Evolutionary conservation across 139 green algal species (phyloP).

Genomic region (Pleodorina starrii): DNA sequence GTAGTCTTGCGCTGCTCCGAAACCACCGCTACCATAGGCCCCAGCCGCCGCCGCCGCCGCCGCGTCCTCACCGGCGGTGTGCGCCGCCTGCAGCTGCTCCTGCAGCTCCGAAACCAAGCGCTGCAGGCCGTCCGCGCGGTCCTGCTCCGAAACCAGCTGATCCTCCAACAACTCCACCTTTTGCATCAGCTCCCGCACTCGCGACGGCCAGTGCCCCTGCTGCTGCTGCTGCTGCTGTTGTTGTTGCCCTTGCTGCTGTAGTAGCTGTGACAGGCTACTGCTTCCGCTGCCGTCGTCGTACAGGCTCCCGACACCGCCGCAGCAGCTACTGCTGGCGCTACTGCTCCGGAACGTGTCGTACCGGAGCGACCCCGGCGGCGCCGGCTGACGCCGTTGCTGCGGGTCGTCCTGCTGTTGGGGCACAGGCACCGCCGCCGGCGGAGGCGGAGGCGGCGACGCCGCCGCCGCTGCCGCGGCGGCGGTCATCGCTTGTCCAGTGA

Average conservation of each 20-base stretch:
- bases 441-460: not conserved
- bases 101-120: slow-evolving; percentile 32
- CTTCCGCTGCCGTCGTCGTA: too few relatives aligned
- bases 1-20: too few relatives aligned
- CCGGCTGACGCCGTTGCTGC: not conserved
- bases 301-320: not conserved
- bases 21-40: not conserved
- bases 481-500: too few relatives aligned
- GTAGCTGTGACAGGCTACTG: not conserved
- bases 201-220: slow-evolving; percentile 20
- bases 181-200: slow-evolving; percentile 18
- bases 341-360: not conserved
- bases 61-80: too few relatives aligned
- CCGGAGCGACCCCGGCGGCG: not conserved
- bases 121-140: slow-evolving; percentile 13
- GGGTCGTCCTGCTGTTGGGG: not conserved
- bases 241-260: not conserved
- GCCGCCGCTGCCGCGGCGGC: not conserved
- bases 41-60: not conserved
- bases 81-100: slow-evolving; percentile 29
- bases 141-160: not conserved
- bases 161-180: slow-evolving; percentile 21
- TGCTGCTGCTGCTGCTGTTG: slow-evolving; percentile 21
- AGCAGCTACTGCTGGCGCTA: slow-evolving; percentile 12
- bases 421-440: not conserved